Conservation (phyloP, 2,329 filamentous ascomycete genomes). For the Cladosporium halotolerans region DNA sequence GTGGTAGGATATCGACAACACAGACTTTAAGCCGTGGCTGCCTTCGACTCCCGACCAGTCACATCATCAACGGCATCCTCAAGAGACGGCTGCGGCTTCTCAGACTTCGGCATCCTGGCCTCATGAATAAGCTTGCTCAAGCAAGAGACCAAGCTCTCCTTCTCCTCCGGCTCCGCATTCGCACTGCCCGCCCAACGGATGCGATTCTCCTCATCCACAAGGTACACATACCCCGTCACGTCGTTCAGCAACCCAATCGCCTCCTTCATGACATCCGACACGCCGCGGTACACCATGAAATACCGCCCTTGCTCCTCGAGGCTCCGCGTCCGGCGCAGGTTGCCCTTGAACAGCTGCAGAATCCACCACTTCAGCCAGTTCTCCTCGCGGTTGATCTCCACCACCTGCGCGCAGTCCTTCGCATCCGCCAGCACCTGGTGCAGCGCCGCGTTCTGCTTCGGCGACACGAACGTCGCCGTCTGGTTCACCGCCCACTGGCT, state of each 20-base stretch:
- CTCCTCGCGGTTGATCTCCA: constrained; percentile 86
- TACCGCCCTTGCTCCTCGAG: constrained; percentile 51
- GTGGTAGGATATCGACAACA: too few species aligned
- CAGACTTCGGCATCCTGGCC: constrained; percentile 33
- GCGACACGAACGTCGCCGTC: constrained; percentile 62
- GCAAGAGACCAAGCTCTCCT: constrained; percentile 59
- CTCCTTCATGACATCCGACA: constrained; percentile 51
- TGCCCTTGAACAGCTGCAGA: constrained; percentile 48
- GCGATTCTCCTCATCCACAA: constrained; percentile 78
- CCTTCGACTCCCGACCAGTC: neutral
- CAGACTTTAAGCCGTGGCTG: neutral
- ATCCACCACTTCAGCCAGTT: constrained; percentile 60
- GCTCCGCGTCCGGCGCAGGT: constrained; percentile 42
- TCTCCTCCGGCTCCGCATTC: constrained; percentile 58
- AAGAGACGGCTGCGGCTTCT: constrained; percentile 35
- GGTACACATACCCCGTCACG: constrained; percentile 89
- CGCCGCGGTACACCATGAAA: constrained; percentile 53
- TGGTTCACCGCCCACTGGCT: constrained; percentile 82
- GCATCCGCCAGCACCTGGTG: constrained; percentile 53
- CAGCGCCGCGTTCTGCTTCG: constrained; percentile 63
- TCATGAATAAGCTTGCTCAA: constrained; percentile 58
- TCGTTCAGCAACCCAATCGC: constrained; percentile 69
- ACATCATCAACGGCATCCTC: constrained; percentile 25
- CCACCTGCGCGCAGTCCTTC: constrained; percentile 57
- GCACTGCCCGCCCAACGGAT: constrained; percentile 93